Evolutionary conservation across 2,329 filamentous ascomycete genomes (phyloP), one percentile per base, ranked within the genome.

Genomic region (Verticillium nonalfalfae): DNA sequence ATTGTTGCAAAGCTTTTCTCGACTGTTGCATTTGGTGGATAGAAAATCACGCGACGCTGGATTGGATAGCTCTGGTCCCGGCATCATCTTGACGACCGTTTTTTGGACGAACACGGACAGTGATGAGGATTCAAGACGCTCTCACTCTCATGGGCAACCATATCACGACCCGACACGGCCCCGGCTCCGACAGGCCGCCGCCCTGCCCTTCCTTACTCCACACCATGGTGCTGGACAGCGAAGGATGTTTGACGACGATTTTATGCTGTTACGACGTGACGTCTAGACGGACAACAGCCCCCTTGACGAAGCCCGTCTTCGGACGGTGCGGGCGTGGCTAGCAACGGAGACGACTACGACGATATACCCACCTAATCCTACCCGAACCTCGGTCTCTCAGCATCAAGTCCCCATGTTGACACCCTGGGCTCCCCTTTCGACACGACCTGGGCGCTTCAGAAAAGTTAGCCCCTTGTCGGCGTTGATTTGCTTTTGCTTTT

Each of bases 221-320:
- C 38, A n/a, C 33, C 26, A 36, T 33, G 31, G 33, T 54, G 35
- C 58, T 59, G 40, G 40, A 54, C 40, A 54, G 55, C 58, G 40
- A 59, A 56, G 54, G 54, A 56, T 35, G 54, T 72, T 74, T 78
- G 75, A 78, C 74, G 75, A 78, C 76, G 73, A 77, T 73, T 64
- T 65, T 75, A 77, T 73, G 74, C 73, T 76, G 76, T 78, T 72
- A 78, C 73, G 76, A 78, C 73, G 71, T 76, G 72, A 78, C 73
- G 75, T 78, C 75, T 77, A 78, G 76, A 78, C 75, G 76, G 73
- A 73, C 69, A 71, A 70, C 69, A 67, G 69, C 73, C 68, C 68
- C 59, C 61, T 64, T 64, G 62, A 65, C 62, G 66, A 63, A 60
- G 59, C 33, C 61, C 61, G 61, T 64, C 59, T 58, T 58, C 58